A percentile compares a stretch with the other conserved stretches of the same genome.
Evolutionary conservation across 2,329 filamentous ascomycete genomes (phyloP).

Genomic region (Ophiocordyceps camponoti-floridani): DNA sequence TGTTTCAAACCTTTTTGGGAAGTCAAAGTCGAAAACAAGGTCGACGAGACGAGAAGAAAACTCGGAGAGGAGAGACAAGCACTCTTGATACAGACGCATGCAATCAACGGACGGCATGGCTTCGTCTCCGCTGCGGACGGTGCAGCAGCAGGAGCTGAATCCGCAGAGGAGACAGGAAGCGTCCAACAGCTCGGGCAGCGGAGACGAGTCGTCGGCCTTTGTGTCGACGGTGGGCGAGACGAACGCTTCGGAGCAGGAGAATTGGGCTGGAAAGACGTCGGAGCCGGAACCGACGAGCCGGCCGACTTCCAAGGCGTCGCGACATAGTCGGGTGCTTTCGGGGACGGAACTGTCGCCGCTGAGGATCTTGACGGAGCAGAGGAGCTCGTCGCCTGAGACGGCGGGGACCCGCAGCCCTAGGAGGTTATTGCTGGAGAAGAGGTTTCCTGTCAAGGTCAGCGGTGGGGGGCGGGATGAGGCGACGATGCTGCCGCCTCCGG

Average conservation of each 20-base stretch:
- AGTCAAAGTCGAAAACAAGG: too few species aligned
- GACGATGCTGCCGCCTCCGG: slow-evolving; percentile 2
- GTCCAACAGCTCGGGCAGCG: neutral
- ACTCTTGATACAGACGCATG: too few species aligned
- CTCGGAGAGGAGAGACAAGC: too few species aligned
- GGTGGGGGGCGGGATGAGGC: slow-evolving; percentile 18
- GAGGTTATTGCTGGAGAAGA: slow-evolving; percentile 32
- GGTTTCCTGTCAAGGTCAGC: slow-evolving; percentile 43
- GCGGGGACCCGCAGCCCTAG: slow-evolving; percentile 21
- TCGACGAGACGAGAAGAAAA: too few species aligned
- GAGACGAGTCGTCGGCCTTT: slow-evolving; percentile 11
- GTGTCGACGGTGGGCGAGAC: slow-evolving; percentile 14
- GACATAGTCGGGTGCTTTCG: slow-evolving; percentile 37
- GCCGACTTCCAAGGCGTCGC: slow-evolving; percentile 22
- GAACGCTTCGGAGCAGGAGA: slow-evolving; percentile 21
- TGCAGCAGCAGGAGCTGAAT: slow-evolving; percentile 7
- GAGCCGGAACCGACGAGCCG: slow-evolving; percentile 5
- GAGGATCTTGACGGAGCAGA: slow-evolving; percentile 29
- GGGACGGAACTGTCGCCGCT: slow-evolving; percentile 39
- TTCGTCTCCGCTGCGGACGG: slow-evolving; percentile 5
- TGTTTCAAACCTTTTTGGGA: neutral
- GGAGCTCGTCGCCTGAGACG: slow-evolving; percentile 7
- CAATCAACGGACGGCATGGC: neutral
- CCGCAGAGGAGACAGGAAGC: neutral
- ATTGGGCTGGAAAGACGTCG: slow-evolving; percentile 8